Percentiles rank a stretch among this genome's conserved stretches.
phyloP scores from a whole-genome alignment of 2,329 filamentous ascomycete genomes.

The Phialophora tarda region DNA sequence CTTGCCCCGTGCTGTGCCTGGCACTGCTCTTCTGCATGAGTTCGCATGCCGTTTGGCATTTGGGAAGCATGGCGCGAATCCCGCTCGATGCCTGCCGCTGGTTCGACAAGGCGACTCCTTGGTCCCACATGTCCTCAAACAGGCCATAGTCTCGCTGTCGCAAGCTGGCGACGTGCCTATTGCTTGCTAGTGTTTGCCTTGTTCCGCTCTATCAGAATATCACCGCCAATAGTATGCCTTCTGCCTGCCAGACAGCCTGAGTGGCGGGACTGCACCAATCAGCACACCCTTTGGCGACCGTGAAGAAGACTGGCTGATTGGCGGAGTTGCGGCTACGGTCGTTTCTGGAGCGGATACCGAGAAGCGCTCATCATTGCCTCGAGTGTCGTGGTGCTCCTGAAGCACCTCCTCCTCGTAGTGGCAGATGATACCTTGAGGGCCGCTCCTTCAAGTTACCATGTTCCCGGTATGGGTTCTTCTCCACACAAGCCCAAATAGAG shows the following conservation, averaged over 20 bases:
- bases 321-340: slow-evolving; percentile 16
- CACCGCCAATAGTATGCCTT: slow-evolving; percentile 6
- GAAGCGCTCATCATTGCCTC: slow-evolving; percentile 18
- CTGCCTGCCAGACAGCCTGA: slow-evolving; percentile 1
- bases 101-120: slow-evolving; percentile 5
- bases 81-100: slow-evolving; percentile 3
- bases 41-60: slow-evolving; percentile 20
- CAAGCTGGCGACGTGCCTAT: slow-evolving; percentile 15
- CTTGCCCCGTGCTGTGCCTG: slow-evolving; percentile 17
- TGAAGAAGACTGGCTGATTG: slow-evolving; percentile 15
- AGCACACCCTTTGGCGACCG: background rate
- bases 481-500: background rate
- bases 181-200: slow-evolving; percentile 18
- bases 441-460: background rate
- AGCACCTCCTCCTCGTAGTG: background rate
- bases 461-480: background rate
- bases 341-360: slow-evolving; percentile 9
- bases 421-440: background rate
- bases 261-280: slow-evolving; percentile 13
- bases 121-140: slow-evolving; percentile 11
- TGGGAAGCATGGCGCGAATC: slow-evolving; percentile 11
- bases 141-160: slow-evolving; percentile 10
- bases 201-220: slow-evolving; percentile 2
- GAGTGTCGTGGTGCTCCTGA: slow-evolving; percentile 10
- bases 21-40: slow-evolving; percentile 20